Base-by-base conservation (phyloP, 805 yeast species). In the Priceomyces fermenticarens region DNA sequence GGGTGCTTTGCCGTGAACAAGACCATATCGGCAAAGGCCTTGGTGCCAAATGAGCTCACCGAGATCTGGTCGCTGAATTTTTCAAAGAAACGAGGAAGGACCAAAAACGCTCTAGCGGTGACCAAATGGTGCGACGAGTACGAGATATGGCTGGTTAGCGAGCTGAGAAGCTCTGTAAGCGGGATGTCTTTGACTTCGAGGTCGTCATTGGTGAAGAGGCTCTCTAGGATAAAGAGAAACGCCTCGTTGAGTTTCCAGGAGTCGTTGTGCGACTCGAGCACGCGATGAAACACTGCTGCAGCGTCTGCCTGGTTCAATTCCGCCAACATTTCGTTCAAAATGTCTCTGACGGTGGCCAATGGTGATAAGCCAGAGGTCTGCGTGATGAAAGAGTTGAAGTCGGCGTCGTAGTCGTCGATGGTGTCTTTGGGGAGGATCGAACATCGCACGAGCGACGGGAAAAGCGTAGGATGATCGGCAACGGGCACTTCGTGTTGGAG, bases 331-430 rank as follows among this genome's bases (percentile, higher is more conserved):
- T 83, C 88, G 20, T 70, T 67, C 1, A 82, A 65, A 0, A 85
- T 73, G 36, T 81, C 84, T 39, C 98, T 74, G 1, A 82, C 75
- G 2, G 74, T 60, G 0, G 48, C 33, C 4, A 75, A 77, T 0
- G 81, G 64, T 0, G 82, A 64, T 26, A 89, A 70, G 1, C 88
- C 96, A 2, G 87, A 72, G 42, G 86, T 89, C 28, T 79, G 83
- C 2, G 89, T 77, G 4, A 88, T 85, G 57, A 79, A 88, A 3
- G 59, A 62, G 53, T 89, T 88, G 53, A 80, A 75, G 54, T 89
- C 90, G 2, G 64, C 67, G 3, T 60, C 57, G 72, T 83, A 86
- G 3, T 72, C 73, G 28, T 69, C 74, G 25, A 65, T 58, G 0
- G 65, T 59, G 4, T 67, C 72, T 1, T 52, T 43, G 2, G 83